Evolutionary conservation across 495 filamentous ascomycete species (phyloP).

Genomic region (Penicillium daleae): DNA sequence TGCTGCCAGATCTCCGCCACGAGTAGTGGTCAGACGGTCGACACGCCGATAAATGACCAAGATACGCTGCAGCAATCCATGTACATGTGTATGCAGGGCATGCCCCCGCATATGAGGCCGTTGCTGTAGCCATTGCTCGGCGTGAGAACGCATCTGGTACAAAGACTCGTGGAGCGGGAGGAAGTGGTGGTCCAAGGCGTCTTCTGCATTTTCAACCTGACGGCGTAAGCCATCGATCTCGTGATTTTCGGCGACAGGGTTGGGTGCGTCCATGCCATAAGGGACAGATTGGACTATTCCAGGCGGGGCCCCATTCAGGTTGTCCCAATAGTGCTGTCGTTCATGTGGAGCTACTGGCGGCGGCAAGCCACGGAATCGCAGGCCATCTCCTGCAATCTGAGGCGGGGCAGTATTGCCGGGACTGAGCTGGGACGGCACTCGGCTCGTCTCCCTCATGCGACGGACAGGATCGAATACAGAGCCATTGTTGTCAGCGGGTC

Average conservation of each 20-base stretch:
- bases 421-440: neutral
- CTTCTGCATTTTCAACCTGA: slow-evolving; percentile 1
- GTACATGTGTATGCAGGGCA: neutral
- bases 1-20: neutral
- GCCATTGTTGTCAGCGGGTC: neutral
- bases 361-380: neutral
- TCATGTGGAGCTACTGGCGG: neutral
- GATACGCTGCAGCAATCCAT: slow-evolving; percentile 7
- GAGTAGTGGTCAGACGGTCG: neutral
- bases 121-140: neutral
- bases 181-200: neutral
- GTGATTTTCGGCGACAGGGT: neutral
- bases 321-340: neutral
- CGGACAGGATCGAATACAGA: neutral
- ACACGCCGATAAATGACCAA: slow-evolving; percentile 11
- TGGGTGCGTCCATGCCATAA: neutral
- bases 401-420: neutral
- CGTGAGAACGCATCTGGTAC: neutral
- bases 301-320: neutral
- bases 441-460: neutral
- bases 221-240: neutral
- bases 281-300: neutral
- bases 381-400: neutral
- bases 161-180: neutral
- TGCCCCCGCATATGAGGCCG: neutral